A percentile compares a stretch with the other conserved stretches of the same genome.
Conservation (phyloP, 2,329 filamentous ascomycete genomes). For the Metarhizium brunneum region DNA sequence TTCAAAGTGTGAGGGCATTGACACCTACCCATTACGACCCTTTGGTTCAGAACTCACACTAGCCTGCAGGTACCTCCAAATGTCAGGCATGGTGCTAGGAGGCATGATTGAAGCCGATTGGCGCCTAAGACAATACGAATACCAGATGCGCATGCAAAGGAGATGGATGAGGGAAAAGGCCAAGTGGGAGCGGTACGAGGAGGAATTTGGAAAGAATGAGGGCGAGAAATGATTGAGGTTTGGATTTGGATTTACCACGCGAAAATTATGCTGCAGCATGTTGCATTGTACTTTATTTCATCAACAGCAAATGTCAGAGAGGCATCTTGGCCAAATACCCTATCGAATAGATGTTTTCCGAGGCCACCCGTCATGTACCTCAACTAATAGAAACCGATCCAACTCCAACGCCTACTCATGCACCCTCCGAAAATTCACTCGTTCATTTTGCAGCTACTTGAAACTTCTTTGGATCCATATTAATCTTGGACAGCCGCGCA, state of each 20-base stretch:
- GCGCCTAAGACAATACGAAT: constrained; percentile 58
- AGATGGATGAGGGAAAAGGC: constrained; percentile 55
- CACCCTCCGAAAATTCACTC: not conserved
- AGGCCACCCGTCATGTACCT: not conserved
- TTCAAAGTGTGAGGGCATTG: constrained; percentile 59
- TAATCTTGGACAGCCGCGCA: constrained; percentile 83
- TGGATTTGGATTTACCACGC: not conserved
- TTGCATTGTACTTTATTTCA: not conserved
- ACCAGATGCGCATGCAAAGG: constrained; percentile 53
- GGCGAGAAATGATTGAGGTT: constrained; percentile 21
- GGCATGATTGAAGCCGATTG: constrained; percentile 68
- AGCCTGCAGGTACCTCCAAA: constrained; percentile 59
- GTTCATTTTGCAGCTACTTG: constrained; percentile 28
- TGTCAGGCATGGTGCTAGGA: constrained; percentile 78
- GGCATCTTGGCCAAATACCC: not conserved
- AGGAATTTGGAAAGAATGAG: constrained; percentile 40
- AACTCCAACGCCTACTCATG: constrained; percentile 23
- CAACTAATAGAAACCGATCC: constrained; percentile 2
- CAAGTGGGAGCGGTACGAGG: constrained; percentile 59
- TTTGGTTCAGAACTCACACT: not conserved
- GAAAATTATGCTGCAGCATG: not conserved
- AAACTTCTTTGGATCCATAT: constrained; percentile 89
- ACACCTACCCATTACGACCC: not conserved
- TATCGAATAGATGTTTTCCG: not conserved
- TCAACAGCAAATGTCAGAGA: not conserved